These are phyloP conservation scores for Cyberlindnera bimundalis DNA, from an alignment of 805 yeast genomes.

Conservation along the genomic window DNA sequence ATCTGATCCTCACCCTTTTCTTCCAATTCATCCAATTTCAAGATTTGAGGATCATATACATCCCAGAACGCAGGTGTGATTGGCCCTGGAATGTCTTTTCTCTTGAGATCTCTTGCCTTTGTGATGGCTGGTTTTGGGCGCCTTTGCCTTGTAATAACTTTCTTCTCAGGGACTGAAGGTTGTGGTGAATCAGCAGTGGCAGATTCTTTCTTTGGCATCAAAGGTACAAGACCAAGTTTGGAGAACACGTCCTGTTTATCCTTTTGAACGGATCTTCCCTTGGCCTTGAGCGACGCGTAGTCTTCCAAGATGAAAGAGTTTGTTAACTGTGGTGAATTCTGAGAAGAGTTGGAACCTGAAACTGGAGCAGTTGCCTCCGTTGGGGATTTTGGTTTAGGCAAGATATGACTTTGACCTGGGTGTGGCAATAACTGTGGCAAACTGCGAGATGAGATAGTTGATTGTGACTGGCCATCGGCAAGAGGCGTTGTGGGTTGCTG, in stretches of 20 bases:
- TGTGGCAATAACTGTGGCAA: constrained; percentile 1
- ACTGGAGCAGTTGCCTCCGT: not conserved
- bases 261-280: constrained; percentile 23
- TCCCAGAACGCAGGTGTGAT: constrained; percentile 19
- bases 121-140: constrained; percentile 12
- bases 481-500: not conserved
- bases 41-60: constrained; percentile 13
- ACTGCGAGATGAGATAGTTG: not conserved
- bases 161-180: not conserved
- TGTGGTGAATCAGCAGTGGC: not conserved
- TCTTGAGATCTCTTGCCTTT: constrained; percentile 13
- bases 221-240: constrained; percentile 14
- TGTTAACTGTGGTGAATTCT: not conserved
- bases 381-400: not conserved
- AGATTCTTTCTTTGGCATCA: constrained; percentile 7
- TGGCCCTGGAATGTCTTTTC: constrained; percentile 26
- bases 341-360: not conserved
- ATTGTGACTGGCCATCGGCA: not conserved
- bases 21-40: constrained; percentile 1
- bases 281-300: constrained; percentile 18
- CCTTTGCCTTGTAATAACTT: constrained; percentile 5
- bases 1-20: constrained; percentile 9
- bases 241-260: constrained; percentile 16
- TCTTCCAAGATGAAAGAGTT: constrained; percentile 20
- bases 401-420: not conserved